Evolutionary conservation across 2,329 filamentous ascomycete species (phyloP), one percentile per base, ranked within the genome.

Genomic region (Cordyceps pruinosa): DNA sequence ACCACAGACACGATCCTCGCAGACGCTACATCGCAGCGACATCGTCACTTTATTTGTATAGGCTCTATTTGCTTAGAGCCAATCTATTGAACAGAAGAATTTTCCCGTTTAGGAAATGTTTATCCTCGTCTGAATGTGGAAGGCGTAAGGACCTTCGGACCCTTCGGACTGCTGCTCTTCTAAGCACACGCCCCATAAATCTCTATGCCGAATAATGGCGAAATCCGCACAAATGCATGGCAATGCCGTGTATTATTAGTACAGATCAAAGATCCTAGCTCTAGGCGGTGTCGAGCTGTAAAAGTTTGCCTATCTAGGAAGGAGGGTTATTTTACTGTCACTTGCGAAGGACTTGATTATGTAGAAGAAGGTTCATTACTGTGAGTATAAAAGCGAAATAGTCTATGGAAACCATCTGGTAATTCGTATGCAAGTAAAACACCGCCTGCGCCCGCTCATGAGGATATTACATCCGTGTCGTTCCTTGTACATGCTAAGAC

Each of bases 381-480:
- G 39, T 2, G 28, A 47, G 10, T 28, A 39, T 12, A 25, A 55
- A 56, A 35, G n/a, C n/a, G n/a, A 19, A 7, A 49, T 17, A 50
- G 30, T 57, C 46, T 51, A 57, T 49, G 30, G 21, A 7, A 19
- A 50, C 23, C 34, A 34, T 49, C 10, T n/a, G 9, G 13, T 30
- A 25, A 26, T 26, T 3, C 17, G 35, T 5, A 42, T 48, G 10
- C 10, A 48, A 42, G 34, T 21, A 30, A 54, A 56, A 56, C 53
- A n/a, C 53, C 53, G 10, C 44, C 45, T n/a, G 53, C 53, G 35
- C 53, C 53, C 13, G 53, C 45, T 56, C 45, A 56, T 56, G 35
- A 47, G 30, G 12, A 39, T 4, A 47, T 25, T 26, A n/a, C 13
- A 17, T 21, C 8, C 19, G 34, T 32, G 15, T 19, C 25, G 19